phyloP scores from a whole-genome alignment of 164 flowering plant genomes.

The Taxillus chinensis region DNA sequence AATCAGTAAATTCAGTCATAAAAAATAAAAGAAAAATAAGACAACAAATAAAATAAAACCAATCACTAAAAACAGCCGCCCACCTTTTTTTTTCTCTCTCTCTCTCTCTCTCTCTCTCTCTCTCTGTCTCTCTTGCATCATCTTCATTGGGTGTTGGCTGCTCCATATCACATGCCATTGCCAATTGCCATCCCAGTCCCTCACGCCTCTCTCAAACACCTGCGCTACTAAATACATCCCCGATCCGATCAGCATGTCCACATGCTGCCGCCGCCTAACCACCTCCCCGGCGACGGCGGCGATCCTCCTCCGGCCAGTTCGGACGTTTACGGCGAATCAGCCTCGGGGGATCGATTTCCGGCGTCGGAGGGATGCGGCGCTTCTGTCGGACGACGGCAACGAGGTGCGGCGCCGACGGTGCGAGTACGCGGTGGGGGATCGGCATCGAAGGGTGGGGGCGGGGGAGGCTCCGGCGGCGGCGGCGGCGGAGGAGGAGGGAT shows the following conservation, averaged over 20 bases:
- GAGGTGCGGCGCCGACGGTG: neutral
- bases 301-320: neutral
- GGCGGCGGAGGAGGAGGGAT: conserved; percentile 7
- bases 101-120: too few species aligned
- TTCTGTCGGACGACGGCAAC: neutral
- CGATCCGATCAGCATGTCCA: neutral
- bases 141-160: too few species aligned
- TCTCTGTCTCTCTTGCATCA: too few species aligned
- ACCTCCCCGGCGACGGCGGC: neutral
- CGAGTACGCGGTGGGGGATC: neutral
- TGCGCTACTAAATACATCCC: too few species aligned
- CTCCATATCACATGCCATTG: too few species aligned
- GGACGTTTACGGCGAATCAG: neutral
- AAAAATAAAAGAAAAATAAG: too few species aligned
- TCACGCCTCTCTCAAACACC: too few species aligned
- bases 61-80: too few species aligned
- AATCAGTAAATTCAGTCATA: too few species aligned
- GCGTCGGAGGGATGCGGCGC: neutral
- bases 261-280: neutral
- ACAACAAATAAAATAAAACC: too few species aligned
- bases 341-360: neutral
- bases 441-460: conserved; percentile 18
- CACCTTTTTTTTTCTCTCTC: too few species aligned
- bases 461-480: conserved; percentile 16
- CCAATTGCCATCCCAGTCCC: too few species aligned